Percentiles rank a stretch among this genome's conserved stretches.
These are phyloP conservation scores for Inosperma sp. DNA, from an alignment of 768 basidiomycete species.

Conservation along the genomic window DNA sequence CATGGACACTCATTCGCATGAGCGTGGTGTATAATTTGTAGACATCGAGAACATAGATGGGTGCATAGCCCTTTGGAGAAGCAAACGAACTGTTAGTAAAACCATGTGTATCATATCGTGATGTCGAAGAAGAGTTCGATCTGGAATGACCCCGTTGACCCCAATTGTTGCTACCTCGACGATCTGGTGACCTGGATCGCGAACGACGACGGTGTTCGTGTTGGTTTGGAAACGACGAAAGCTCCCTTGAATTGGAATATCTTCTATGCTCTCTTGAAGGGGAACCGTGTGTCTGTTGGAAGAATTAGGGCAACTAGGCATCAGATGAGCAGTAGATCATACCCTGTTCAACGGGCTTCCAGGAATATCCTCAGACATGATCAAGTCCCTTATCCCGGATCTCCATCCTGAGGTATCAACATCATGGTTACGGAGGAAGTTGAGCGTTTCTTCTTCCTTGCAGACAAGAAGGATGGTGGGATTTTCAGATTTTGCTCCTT, in stretches of 20 bases:
- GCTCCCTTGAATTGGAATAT: neutral
- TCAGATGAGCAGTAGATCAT: neutral
- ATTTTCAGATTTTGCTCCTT: neutral
- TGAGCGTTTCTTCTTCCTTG: constrained; percentile 35
- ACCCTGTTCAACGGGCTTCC: neutral
- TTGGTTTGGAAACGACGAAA: neutral
- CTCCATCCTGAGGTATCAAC: constrained; percentile 41
- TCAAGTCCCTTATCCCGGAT: constrained; percentile 34
- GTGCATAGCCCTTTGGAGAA: constrained; percentile 17
- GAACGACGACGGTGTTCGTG: neutral
- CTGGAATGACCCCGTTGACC: too few relatives aligned
- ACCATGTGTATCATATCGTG: neutral
- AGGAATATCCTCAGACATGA: constrained; percentile 17
- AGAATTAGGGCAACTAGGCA: neutral
- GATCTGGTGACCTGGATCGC: constrained; percentile 15
- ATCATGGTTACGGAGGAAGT: constrained; percentile 38
- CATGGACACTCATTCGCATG: constrained; percentile 31
- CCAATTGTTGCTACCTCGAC: neutral
- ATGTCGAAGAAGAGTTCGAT: neutral
- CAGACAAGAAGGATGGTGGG: constrained; percentile 48
- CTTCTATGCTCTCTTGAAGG: neutral
- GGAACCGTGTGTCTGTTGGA: neutral
- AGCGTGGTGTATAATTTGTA: constrained; percentile 35
- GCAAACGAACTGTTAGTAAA: too few relatives aligned
- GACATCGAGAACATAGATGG: constrained; percentile 40